Conservation (phyloP, 2,329 filamentous ascomycete species). For the Trichoderma koningiopsis region DNA sequence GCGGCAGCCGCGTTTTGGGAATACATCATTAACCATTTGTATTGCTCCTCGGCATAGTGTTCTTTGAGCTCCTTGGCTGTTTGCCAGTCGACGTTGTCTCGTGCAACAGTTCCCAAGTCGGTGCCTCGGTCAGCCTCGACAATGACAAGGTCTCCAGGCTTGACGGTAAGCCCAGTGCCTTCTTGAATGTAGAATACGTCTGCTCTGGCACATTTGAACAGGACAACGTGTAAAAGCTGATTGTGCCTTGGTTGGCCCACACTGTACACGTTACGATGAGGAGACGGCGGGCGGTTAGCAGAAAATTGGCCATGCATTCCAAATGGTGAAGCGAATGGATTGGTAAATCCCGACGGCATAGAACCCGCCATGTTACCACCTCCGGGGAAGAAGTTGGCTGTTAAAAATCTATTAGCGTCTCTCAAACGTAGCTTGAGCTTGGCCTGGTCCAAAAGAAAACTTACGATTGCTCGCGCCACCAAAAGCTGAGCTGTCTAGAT, state of each 20-base stretch:
- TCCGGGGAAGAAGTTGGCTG: constrained; percentile 34
- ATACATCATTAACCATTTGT: constrained; percentile 99
- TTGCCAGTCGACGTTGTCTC: constrained; percentile 84
- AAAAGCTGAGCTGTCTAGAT: constrained; percentile 44
- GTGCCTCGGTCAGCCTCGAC: constrained; percentile 96
- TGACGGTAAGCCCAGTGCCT: constrained; percentile 87
- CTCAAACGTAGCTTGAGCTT: constrained; percentile 12
- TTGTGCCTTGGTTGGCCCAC: constrained; percentile 64
- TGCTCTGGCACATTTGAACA: constrained; percentile 94
- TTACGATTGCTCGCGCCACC: constrained; percentile 45
- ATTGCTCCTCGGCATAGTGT: constrained; percentile 91
- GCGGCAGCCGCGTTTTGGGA: constrained; percentile 72
- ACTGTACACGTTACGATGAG: constrained; percentile 63
- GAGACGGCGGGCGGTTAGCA: constrained; percentile 56
- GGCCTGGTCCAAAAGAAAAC: constrained; percentile 30
- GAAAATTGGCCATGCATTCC: constrained; percentile 47
- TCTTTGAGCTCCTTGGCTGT: constrained; percentile 87
- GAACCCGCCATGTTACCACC: constrained; percentile 29
- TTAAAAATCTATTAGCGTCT: constrained; percentile 19
- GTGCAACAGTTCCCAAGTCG: constrained; percentile 89
- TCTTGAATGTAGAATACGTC: constrained; percentile 98
- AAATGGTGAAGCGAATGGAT: constrained; percentile 52
- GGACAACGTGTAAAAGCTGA: constrained; percentile 81
- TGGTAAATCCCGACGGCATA: constrained; percentile 36
- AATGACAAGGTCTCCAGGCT: constrained; percentile 91